Base-by-base conservation (phyloP, 2,329 filamentous ascomycete genomes). In the Trichoderma polysporum region DNA sequence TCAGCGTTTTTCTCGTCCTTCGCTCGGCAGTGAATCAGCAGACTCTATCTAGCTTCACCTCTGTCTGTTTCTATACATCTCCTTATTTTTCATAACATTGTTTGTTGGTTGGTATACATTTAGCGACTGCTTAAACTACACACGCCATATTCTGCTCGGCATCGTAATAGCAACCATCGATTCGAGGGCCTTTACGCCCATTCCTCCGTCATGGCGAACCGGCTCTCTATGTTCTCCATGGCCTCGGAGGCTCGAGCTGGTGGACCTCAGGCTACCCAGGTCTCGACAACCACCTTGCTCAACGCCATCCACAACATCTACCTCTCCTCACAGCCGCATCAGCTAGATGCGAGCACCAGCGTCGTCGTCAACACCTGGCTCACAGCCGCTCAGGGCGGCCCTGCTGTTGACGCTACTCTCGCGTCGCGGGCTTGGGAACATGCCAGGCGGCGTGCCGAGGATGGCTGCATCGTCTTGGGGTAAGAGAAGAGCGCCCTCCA, bases 321-420 rank as follows among this genome's bases (percentile, higher is more conserved):
- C 79, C 86, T 92, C 56, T 88, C 91, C 3, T 89, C 89, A 33
- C 88, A 93, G 74, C 88, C 94, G n/a, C 95, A 97, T 77, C 85
- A 86, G 69, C 86, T 99, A 53, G 95, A 99, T 79, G 90, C 93
- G 56, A 93, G 92, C 71, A 95, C 94, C 39, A 97, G 93, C 77
- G 79, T 98, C 45, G 94, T 95, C 0, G 93, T 98, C 71, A 98
- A 98, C 81, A 97, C 93, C 66, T 97, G 94, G 94, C 85, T 95
- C 62, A 97, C 92, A 3, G 92, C 92, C 19, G 85, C 88, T 31
- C 91, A 91, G 71, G 81, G 86, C 27, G 88, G 90, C 45, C 84
- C 87, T 2, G 93, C 91, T 8, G 87, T 98, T 49, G 95, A 99
- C 79, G 80, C 86, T 49, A 87, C 91, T 25, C 80, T 99, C 59